These are phyloP conservation scores for Apiospora marii DNA, from an alignment of 2,329 filamentous ascomycete species.

Conservation along the genomic window DNA sequence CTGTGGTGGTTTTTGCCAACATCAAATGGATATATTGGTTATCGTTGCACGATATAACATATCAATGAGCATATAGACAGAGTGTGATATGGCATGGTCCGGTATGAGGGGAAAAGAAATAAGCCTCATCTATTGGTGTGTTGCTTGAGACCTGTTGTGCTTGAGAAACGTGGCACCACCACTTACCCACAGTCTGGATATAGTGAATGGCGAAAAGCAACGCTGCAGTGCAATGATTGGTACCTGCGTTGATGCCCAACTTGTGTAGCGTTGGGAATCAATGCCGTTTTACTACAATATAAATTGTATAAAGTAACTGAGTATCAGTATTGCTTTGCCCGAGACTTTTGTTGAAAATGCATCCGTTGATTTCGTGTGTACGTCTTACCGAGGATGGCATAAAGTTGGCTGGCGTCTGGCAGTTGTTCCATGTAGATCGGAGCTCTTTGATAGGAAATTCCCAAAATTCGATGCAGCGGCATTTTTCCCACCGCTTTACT, in stretches of 20 bases:
- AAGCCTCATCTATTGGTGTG: not conserved
- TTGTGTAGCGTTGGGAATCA: not conserved
- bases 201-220: not conserved
- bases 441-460: not conserved
- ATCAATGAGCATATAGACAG: not conserved
- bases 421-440: not conserved
- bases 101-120: not conserved
- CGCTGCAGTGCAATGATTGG: slow-evolving; percentile 1
- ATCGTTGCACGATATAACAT: not conserved
- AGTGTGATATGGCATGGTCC: not conserved
- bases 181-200: slow-evolving; percentile 1
- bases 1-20: not conserved
- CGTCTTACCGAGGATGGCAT: not conserved
- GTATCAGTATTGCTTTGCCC: not conserved
- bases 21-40: no score
- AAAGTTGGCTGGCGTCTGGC: not conserved
- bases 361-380: not conserved
- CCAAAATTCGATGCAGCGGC: not conserved
- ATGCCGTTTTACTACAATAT: not conserved
- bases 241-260: slow-evolving; percentile 11
- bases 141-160: not conserved
- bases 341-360: not conserved
- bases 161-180: slow-evolving; percentile 17
- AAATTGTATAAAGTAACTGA: not conserved
- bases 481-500: not conserved